Base-by-base conservation (phyloP, 176 grass and related monocot genomes). In the Oryza punctata region DNA sequence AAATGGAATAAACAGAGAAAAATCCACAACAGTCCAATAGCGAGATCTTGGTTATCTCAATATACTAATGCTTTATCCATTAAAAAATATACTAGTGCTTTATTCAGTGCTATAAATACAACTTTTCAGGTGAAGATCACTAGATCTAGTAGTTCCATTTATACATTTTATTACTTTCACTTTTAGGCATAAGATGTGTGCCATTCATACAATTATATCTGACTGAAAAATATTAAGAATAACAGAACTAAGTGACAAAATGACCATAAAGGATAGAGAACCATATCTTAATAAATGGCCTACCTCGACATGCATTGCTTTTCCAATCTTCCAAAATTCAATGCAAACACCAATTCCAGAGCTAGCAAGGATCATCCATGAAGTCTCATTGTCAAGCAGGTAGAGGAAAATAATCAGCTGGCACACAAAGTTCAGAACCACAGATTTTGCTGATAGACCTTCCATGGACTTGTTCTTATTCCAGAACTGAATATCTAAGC, bases 391-490 rank as follows among this genome's bases (percentile, higher is more conserved):
- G 83, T 99, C 97, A 75, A 99, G 89, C 60, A 99, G 84, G 74
- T 96, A 99, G 61, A 99, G 86, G 76, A 99, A 99, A 85, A 99
- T 67, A 78, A 99, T 81, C 45, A 99, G 87, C 59, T 99, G 97
- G 37, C 97, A 99, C 35, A 91, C 81, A 47, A 99, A 99, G 78
- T 91, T 99, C 75, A 99, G 84, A 85, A 99, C 75, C 65, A 99
- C 97, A 25, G 97, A 99, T 99, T 99, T 99, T 69, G 97, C 97
- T 15, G 97, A 99, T 30, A 99, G 73, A 35, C 97, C 97, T 85
- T 96, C 97, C 97, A 99, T 99, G 37, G 97, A 99, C 70, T 96
- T 99, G 84, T 99, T 99, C 84, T 99, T 99, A 70, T 99, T 99
- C 97, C 97, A 99, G 77, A 99, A 99, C 70, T 99, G 97, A 83